Evolutionary conservation across 2,329 filamentous ascomycete genomes (phyloP).

Genomic region (Cryphonectria naterciae): DNA sequence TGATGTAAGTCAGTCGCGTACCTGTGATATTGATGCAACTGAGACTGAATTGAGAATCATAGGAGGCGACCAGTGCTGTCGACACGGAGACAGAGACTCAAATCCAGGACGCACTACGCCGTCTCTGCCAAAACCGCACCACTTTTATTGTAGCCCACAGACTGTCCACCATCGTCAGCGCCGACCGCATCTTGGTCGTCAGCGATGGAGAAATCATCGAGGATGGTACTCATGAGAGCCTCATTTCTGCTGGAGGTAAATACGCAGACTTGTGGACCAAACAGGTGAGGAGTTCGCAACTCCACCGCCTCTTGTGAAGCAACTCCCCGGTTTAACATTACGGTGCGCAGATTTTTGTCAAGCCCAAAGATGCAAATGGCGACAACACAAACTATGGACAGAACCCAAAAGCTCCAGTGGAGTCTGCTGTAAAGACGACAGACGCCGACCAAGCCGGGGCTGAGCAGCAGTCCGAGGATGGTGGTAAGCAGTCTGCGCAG

Average conservation of each 20-base stretch:
- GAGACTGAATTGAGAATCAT: neutral
- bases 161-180: slow-evolving; percentile 72
- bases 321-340: neutral
- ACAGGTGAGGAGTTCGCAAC: slow-evolving; percentile 42
- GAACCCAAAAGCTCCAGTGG: slow-evolving; percentile 40
- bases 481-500: slow-evolving; percentile 32
- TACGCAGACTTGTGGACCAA: slow-evolving; percentile 70
- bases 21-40: neutral
- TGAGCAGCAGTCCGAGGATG: slow-evolving; percentile 35
- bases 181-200: slow-evolving; percentile 69
- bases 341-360: slow-evolving; percentile 47
- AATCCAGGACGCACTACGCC: slow-evolving; percentile 65
- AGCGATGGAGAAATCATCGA: slow-evolving; percentile 66
- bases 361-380: slow-evolving; percentile 48
- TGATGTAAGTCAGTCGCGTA: slow-evolving; percentile 45
- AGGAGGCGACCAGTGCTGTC: slow-evolving; percentile 76
- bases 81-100: slow-evolving; percentile 71
- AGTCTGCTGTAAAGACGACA: slow-evolving; percentile 43
- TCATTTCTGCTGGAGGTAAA: slow-evolving; percentile 61
- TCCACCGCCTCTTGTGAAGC: too few species aligned
- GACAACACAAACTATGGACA: slow-evolving; percentile 33
- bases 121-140: slow-evolving; percentile 63
- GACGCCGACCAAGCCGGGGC: slow-evolving; percentile 42
- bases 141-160: slow-evolving; percentile 73
- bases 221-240: slow-evolving; percentile 62